Evolutionary conservation across 192 early-diverging fungal genomes (phyloP).

Genomic region (Umbelopsis vinacea): DNA sequence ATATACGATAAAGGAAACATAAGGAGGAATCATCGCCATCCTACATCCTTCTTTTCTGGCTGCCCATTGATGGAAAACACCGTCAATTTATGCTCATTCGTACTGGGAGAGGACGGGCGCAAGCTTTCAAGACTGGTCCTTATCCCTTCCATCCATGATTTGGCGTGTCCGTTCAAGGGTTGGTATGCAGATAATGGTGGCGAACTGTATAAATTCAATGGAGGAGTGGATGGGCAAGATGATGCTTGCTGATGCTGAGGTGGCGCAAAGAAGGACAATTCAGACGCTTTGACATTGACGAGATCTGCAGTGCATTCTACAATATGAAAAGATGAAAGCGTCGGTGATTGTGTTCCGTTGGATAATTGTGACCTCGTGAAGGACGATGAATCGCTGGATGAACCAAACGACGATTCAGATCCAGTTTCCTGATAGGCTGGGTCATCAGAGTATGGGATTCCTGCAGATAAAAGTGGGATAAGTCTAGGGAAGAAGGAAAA

Average conservation of each 20-base stretch:
- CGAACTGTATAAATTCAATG: neutral
- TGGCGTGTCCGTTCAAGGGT: neutral
- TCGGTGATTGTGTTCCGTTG: conserved; percentile 4
- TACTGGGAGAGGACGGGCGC: neutral
- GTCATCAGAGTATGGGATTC: neutral
- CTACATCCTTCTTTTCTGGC: neutral
- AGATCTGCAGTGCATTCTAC: conserved; percentile 13
- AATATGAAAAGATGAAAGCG: neutral
- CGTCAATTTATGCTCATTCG: conserved; percentile 3
- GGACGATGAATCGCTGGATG: conserved; percentile 7
- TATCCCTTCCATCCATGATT: conserved; percentile 8
- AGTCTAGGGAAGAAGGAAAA: neutral
- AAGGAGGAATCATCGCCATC: neutral
- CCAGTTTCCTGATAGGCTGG: neutral
- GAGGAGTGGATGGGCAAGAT: conserved; percentile 7
- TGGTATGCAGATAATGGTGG: neutral
- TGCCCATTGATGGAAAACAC: conserved; percentile 8
- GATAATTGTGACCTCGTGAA: neutral
- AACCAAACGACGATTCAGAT: conserved; percentile 2
- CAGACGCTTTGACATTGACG: neutral
- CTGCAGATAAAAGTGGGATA: neutral
- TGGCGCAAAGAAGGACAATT: conserved; percentile 6
- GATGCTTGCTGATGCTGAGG: neutral
- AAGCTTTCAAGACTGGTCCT: neutral
- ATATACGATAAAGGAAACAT: no score